Conservation (phyloP, 2,329 filamentous ascomycete species). For the Arthroderma sp. region DNA sequence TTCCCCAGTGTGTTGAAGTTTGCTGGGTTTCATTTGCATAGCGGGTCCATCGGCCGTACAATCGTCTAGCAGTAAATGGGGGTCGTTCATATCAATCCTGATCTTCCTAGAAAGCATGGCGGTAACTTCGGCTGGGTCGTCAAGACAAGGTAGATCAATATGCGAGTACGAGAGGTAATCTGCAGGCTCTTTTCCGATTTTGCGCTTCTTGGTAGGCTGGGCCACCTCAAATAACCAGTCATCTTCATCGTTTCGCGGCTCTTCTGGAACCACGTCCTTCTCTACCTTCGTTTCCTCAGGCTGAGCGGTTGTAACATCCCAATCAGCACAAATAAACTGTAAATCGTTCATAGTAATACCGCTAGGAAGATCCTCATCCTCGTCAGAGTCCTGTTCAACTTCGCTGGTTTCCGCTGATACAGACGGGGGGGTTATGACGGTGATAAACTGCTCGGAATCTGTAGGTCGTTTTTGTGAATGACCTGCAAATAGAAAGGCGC, state of each 20-base stretch:
- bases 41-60: conserved; percentile 51
- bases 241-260: conserved; percentile 48
- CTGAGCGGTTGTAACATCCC: conserved; percentile 53
- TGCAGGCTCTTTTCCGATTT: conserved; percentile 34
- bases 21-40: conserved; percentile 38
- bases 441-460: conserved; percentile 44
- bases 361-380: conserved; percentile 53
- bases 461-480: conserved; percentile 42
- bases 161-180: conserved; percentile 43
- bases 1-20: conserved; percentile 39
- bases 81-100: conserved; percentile 76
- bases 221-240: conserved; percentile 38
- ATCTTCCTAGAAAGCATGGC: conserved; percentile 64
- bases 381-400: conserved; percentile 39
- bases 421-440: conserved; percentile 34
- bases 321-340: conserved; percentile 74
- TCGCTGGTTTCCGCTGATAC: conserved; percentile 40
- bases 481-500: conserved; percentile 64
- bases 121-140: conserved; percentile 66
- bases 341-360: conserved; percentile 71
- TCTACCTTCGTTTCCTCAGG: conserved; percentile 34
- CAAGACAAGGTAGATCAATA: conserved; percentile 59
- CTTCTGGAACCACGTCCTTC: conserved; percentile 21
- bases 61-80: conserved; percentile 71
- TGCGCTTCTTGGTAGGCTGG: conserved; percentile 55